phyloP scores from a whole-genome alignment of 192 early-diverging fungal genomes.

The Coemansia sp. region DNA sequence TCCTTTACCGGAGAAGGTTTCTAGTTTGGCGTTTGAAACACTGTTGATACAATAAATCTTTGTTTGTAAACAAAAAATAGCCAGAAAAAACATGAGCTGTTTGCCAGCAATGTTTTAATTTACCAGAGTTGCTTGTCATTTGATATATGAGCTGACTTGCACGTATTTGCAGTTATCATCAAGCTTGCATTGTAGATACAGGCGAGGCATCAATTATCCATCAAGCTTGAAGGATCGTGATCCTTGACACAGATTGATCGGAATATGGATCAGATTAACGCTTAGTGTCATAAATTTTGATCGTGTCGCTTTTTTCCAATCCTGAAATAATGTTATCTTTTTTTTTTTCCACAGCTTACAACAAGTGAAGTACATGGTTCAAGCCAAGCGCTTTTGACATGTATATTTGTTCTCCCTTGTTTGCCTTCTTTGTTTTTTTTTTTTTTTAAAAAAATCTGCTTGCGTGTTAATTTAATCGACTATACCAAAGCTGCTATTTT shows the following conservation, averaged over 20 bases:
- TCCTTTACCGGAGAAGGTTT: background rate
- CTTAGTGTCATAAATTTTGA: background rate
- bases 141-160: no score
- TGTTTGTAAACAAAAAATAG: no score
- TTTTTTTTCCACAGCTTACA: background rate
- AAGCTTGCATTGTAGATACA: no score
- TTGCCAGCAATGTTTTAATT: no score
- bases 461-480: no score
- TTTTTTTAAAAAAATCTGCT: background rate
- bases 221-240: background rate
- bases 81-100: no score
- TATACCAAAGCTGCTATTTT: no score
- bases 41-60: no score
- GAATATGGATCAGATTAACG: background rate
- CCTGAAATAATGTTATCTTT: background rate
- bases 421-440: background rate
- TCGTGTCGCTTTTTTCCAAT: background rate
- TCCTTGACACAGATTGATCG: background rate
- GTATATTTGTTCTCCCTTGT: background rate
- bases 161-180: no score
- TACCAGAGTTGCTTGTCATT: no score
- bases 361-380: background rate
- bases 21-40: background rate
- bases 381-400: background rate
- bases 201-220: no score